These are phyloP conservation scores for Penicillium ucsense DNA, from an alignment of 495 filamentous ascomycete species.

Conservation along the genomic window DNA sequence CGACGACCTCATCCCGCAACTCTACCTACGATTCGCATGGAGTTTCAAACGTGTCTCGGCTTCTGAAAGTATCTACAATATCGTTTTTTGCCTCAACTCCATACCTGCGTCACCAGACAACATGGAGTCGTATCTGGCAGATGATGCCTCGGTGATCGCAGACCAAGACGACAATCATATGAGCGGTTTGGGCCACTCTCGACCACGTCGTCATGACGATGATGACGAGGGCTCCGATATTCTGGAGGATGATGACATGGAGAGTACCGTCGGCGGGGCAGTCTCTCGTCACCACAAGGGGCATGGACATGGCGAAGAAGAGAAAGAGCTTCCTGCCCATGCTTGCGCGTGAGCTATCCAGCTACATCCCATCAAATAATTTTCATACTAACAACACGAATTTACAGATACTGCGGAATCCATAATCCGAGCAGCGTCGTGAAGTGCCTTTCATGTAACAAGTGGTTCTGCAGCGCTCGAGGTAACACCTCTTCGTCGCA, in stretches of 20 bases:
- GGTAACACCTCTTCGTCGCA: slow-evolving; percentile 95
- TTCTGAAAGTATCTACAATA: not conserved
- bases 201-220: slow-evolving; percentile 65
- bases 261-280: slow-evolving; percentile 81
- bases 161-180: slow-evolving; percentile 72
- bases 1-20: not conserved
- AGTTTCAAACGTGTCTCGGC: slow-evolving; percentile 1
- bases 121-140: slow-evolving; percentile 33
- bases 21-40: slow-evolving; percentile 5
- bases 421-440: slow-evolving; percentile 92
- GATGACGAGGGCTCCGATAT: slow-evolving; percentile 82
- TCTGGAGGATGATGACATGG: slow-evolving; percentile 82
- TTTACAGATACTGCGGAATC: slow-evolving; percentile 84
- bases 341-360: slow-evolving; percentile 77
- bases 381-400: slow-evolving; percentile 8
- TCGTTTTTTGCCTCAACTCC: too few species aligned
- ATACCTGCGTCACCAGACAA: too few species aligned
- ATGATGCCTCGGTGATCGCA: slow-evolving; percentile 54
- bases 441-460: slow-evolving; percentile 89
- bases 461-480: slow-evolving; percentile 98
- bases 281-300: slow-evolving; percentile 62
- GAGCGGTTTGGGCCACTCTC: slow-evolving; percentile 46
- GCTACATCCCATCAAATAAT: not conserved
- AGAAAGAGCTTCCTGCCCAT: slow-evolving; percentile 87
- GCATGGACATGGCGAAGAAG: slow-evolving; percentile 61